phyloP scores from a whole-genome alignment of 768 basidiomycete genomes.

The Sporobolomyces phaffii region DNA sequence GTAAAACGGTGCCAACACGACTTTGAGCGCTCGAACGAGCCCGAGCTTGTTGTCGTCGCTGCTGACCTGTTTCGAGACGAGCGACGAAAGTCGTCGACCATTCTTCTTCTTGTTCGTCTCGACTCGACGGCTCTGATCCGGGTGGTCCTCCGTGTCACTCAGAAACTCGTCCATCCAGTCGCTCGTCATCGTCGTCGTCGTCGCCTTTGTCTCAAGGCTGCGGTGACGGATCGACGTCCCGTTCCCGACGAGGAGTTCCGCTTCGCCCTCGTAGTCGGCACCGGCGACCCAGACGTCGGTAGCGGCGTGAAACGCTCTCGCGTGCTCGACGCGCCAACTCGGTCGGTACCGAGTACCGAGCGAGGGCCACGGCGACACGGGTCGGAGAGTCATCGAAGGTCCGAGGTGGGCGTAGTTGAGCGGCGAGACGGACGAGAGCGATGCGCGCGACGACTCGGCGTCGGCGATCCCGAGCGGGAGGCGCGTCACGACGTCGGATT shows the following conservation, averaged over 20 bases:
- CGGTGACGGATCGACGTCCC: no score
- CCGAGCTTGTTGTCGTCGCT: background rate
- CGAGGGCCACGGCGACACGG: background rate
- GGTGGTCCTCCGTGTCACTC: background rate
- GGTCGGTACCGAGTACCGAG: background rate
- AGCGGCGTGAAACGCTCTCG: conserved; percentile 3
- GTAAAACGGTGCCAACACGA: background rate
- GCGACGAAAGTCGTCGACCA: no score
- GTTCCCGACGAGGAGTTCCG: background rate
- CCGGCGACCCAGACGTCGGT: background rate
- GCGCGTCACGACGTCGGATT: background rate
- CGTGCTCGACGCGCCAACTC: background rate
- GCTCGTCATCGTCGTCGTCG: no score
- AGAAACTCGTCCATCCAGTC: background rate
- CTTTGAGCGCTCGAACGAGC: background rate
- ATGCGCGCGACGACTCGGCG: background rate
- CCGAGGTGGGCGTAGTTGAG: conserved; percentile 21
- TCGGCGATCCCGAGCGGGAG: conserved; percentile 15
- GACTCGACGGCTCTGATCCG: no score
- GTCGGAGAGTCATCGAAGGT: background rate
- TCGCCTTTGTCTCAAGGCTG: no score
- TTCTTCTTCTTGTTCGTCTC: no score
- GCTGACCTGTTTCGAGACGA: no score
- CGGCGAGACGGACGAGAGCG: background rate
- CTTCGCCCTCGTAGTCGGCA: background rate